Percentiles rank a stretch among this genome's conserved stretches.
Evolutionary conservation across 345 rosid genomes (phyloP).

Genomic region (Linum usitatissimum): DNA sequence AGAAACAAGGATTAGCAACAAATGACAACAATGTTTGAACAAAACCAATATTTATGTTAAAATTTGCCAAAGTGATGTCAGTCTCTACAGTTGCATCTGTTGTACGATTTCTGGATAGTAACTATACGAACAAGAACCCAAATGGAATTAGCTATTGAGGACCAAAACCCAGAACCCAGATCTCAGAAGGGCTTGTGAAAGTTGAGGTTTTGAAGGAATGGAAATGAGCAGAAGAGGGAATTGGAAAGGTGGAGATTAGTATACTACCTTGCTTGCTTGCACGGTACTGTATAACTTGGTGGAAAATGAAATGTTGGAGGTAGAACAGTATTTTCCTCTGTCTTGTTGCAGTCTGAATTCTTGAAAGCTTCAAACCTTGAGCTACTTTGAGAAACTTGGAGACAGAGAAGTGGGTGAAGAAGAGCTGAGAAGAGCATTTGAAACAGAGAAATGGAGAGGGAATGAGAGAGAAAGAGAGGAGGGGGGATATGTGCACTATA

Average conservation of each 20-base stretch:
- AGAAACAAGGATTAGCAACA: no score
- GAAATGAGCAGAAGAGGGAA: not conserved
- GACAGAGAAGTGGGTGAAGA: no score
- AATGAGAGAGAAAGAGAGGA: not conserved
- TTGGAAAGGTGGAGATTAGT: not conserved
- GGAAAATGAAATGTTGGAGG: not conserved
- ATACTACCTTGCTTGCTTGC: not conserved
- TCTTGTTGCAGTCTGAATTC: not conserved
- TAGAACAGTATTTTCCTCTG: not conserved
- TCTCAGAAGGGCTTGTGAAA: not conserved
- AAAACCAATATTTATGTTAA: no score
- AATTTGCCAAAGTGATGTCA: no score
- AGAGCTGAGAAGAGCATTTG: no score
- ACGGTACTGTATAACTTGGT: not conserved
- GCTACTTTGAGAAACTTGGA: not conserved
- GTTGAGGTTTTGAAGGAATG: not conserved
- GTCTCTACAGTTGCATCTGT: no score
- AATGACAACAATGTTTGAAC: no score
- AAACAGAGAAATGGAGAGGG: not conserved
- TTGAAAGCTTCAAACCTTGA: not conserved
- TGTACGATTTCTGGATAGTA: not conserved
- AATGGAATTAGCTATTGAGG: no score
- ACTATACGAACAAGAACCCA: no score
- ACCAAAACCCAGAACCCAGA: not conserved
- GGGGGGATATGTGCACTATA: not conserved